Evolutionary conservation across 2,329 filamentous ascomycete species (phyloP), one percentile per base, ranked within the genome.

Genomic region (Penicillium palitans): DNA sequence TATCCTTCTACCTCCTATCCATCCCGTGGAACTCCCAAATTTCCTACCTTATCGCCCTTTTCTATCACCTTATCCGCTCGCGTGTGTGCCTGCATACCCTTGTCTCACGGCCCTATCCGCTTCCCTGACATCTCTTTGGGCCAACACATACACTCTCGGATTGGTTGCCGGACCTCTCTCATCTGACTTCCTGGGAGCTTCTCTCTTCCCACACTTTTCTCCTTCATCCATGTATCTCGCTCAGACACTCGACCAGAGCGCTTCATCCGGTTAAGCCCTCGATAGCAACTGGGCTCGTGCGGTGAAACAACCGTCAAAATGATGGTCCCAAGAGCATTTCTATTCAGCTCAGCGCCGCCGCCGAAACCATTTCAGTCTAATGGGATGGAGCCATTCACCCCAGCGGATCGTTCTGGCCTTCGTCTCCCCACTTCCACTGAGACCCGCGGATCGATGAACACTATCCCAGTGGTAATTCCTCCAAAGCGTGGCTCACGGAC

Each of bases 261-360:
- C 74, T 70, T 76, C 72, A 27, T 69, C 73, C 53, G 74, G 74
- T 69, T 58, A 62, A 63, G 58, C 57, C 55, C 62, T 61, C 59
- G 42, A 42, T 48, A 58, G 39, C 51, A 60, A 61, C 58, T 45
- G 57, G 52, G 56, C 6, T 56, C 55, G 52, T 63, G 61, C 54
- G 57, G 60, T 66, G 61, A 72, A 24, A 48, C 42, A 54, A 40
- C 49, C 55, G 40, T 55, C 54, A 63, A 69, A 53, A 78, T 77
- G 74, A 78, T 78, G 74, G 74, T 77, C 49, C 75, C 75, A 40
- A 69, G 74, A 62, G 70, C 74, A 50, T 78, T 76, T 58, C 63
- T 72, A 19, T 75, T 74, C 46, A 72, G 63, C 41, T 74, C 75
- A 12, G 63, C 70, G 33, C 62, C 70, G 35, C 55, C 66, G 13